Evolutionary conservation across 2,329 filamentous ascomycete genomes (phyloP).

Genomic region (Akanthomyces lecanii): DNA sequence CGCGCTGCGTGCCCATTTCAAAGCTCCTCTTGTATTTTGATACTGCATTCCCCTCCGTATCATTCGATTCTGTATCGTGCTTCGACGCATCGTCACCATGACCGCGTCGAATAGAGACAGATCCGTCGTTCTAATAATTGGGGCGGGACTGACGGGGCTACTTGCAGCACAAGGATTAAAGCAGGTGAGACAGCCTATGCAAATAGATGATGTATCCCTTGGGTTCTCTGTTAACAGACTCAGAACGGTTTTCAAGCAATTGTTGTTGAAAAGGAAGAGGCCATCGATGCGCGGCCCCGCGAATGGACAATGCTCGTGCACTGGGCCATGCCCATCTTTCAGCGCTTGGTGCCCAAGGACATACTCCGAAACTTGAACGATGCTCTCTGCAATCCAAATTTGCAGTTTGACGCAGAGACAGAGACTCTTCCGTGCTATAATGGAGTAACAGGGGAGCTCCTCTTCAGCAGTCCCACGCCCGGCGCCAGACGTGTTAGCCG

Average conservation of each 20-base stretch:
- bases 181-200: slow-evolving; percentile 25
- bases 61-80: not conserved
- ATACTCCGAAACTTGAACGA: slow-evolving; percentile 27
- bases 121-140: slow-evolving; percentile 22
- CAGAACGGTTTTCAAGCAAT: slow-evolving; percentile 31
- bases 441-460: slow-evolving; percentile 32
- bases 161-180: slow-evolving; percentile 34
- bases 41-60: not conserved
- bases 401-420: slow-evolving; percentile 28
- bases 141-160: slow-evolving; percentile 35
- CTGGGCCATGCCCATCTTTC: slow-evolving; percentile 36
- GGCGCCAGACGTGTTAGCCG: slow-evolving; percentile 33
- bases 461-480: slow-evolving; percentile 32
- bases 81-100: not conserved
- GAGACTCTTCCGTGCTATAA: slow-evolving; percentile 32
- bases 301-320: slow-evolving; percentile 39
- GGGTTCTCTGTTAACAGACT: not conserved
- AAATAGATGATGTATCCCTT: not conserved
- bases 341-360: slow-evolving; percentile 30
- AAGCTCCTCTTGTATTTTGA: not conserved
- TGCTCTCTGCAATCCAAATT: slow-evolving; percentile 33
- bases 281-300: slow-evolving; percentile 28
- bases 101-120: not conserved
- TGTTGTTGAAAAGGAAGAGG: slow-evolving; percentile 30
- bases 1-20: not conserved